Evolutionary conservation across 23 red algal genomes (phyloP), one percentile per base, ranked within the genome.

Genomic region (Chondrus crispus): DNA sequence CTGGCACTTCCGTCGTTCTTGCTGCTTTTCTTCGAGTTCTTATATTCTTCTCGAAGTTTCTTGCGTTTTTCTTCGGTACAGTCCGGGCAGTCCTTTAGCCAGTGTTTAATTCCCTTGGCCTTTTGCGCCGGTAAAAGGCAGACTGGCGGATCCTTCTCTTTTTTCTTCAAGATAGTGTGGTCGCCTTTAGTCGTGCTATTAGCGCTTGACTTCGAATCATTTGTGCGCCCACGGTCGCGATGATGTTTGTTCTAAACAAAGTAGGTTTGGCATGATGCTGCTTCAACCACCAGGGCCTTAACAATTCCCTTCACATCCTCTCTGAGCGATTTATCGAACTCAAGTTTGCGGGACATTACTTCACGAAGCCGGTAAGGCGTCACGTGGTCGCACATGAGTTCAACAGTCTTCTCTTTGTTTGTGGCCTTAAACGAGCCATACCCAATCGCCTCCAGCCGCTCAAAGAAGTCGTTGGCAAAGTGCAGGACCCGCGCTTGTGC

Each of bases 341-440:
- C 68, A 37, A 73, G 19, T 33, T 37, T 73, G 19, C 32, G n/a
- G 18, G 68, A 13, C 68, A 73, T 73, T 13, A 73, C 68, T 73
- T 33, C n/a, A 26, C 68, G 68, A 26, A 73, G 68, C 13, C 32
- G 19, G 14, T 13, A 13, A 13, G 68, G 68, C 18, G 19, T n/a
- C n/a, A 73, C n/a, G 29, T 73, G 32, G 13, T 73, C 68, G 68
- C 68, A 73, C 68, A 73, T 73, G 68, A 73, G 68, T 26, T 73
- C 68, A 73, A 29, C 32, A 26, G 68, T 73, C 32, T 73, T 73
- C 68, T 73, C 68, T 16, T n/a, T n/a, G 32, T 73, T 73, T 13
- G 19, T 37, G 30, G 68, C 13, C 19, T 37, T 29, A 33, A 73
- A 73, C 14, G 13, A 13, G 29, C 68, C 68, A 26, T 73, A 73